Percentiles rank a stretch among this genome's conserved stretches.
These are phyloP conservation scores for Aspergillus diversus DNA, from an alignment of 495 filamentous ascomycete genomes.

Conservation along the genomic window DNA sequence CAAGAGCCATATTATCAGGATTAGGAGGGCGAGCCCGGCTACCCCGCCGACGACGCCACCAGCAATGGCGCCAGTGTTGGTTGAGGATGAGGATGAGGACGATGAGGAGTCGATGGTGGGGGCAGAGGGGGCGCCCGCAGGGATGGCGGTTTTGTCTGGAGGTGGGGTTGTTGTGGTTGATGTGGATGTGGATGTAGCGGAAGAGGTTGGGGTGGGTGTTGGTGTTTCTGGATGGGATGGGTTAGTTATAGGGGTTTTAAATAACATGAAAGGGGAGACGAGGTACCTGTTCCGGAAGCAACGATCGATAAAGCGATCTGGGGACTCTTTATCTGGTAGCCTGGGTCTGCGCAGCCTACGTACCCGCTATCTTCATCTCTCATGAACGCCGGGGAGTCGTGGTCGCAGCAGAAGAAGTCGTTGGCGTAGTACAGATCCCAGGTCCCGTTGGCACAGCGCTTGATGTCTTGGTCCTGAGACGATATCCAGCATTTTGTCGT, in stretches of 20 bases:
- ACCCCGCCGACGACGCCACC: conserved; percentile 4
- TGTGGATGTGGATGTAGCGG: background rate
- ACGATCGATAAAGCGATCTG: conserved; percentile 1
- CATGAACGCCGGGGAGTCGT: background rate
- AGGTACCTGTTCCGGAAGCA: background rate
- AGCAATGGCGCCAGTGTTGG: conserved; percentile 3
- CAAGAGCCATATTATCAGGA: background rate
- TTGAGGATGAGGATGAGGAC: no score
- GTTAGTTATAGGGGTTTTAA: background rate
- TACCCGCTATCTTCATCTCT: background rate
- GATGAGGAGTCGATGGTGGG: no score
- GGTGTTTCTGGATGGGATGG: background rate
- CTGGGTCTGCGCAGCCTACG: background rate
- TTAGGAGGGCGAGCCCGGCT: background rate
- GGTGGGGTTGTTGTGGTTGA: background rate
- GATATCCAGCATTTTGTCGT: background rate
- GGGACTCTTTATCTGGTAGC: background rate
- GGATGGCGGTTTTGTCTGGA: background rate
- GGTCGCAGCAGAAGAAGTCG: conserved; percentile 2
- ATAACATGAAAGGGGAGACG: background rate
- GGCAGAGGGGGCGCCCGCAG: no score
- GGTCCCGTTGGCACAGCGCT: background rate
- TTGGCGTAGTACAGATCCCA: conserved; percentile 1
- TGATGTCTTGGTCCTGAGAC: background rate
- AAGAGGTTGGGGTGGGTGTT: background rate